A percentile compares a stretch with the other conserved stretches of the same genome.
These are phyloP conservation scores for Stagonosporopsis cucurbitacearum DNA, from an alignment of 2,329 filamentous ascomycete species.

Conservation along the genomic window DNA sequence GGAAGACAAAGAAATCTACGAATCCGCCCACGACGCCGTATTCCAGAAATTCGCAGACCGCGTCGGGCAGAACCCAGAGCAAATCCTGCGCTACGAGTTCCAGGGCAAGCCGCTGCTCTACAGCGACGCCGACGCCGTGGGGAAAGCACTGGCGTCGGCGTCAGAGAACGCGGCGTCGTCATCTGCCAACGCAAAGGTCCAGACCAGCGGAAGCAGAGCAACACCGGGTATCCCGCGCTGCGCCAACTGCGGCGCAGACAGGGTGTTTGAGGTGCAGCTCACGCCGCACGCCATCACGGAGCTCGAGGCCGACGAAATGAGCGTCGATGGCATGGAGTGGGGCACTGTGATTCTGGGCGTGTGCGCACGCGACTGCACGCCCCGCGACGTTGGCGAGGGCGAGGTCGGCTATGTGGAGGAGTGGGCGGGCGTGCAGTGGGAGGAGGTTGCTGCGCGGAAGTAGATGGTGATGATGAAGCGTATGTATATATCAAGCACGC, in stretches of 20 bases:
- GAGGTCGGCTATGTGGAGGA: slow-evolving; percentile 85
- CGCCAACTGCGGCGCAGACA: slow-evolving; percentile 72
- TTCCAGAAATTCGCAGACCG: slow-evolving; percentile 61
- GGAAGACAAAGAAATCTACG: slow-evolving; percentile 57
- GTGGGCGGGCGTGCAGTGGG: slow-evolving; percentile 99
- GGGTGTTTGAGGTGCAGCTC: slow-evolving; percentile 91
- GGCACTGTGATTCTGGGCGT: slow-evolving; percentile 88
- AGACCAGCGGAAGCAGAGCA: slow-evolving; percentile 29
- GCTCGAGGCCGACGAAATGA: slow-evolving; percentile 76
- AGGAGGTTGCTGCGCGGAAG: slow-evolving; percentile 63
- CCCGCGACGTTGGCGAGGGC: slow-evolving; percentile 63
- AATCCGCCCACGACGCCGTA: slow-evolving; percentile 56
- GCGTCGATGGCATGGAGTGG: slow-evolving; percentile 92
- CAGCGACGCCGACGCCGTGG: slow-evolving; percentile 76
- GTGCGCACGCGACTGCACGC: slow-evolving; percentile 79
- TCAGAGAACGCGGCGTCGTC: slow-evolving; percentile 36
- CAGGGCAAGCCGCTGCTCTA: slow-evolving; percentile 70
- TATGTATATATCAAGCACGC: too few relatives aligned
- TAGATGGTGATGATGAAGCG: background rate
- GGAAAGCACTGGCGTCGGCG: slow-evolving; percentile 62
- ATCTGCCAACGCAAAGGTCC: slow-evolving; percentile 36
- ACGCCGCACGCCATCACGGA: slow-evolving; percentile 89
- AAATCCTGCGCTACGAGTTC: slow-evolving; percentile 59
- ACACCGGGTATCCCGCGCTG: slow-evolving; percentile 75
- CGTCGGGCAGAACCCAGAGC: slow-evolving; percentile 58